These are phyloP conservation scores for Anthracocystis walkeri DNA, from an alignment of 1,284 basidiomycete genomes.

Conservation along the genomic window DNA sequence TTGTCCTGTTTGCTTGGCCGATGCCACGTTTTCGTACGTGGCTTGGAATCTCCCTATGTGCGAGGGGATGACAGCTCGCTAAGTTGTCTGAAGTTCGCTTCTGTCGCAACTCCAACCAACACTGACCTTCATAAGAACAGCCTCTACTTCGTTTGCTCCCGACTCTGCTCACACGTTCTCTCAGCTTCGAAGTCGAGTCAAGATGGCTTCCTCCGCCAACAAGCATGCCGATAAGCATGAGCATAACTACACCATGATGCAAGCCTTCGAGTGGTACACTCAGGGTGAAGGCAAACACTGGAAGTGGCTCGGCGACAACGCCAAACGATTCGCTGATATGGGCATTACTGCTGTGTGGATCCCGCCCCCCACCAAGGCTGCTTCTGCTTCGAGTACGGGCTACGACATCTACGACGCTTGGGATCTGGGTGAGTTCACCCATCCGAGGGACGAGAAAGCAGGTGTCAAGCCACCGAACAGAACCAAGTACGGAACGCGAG, in stretches of 20 bases:
- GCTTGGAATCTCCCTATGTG: too few relatives aligned
- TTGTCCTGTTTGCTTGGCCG: too few relatives aligned
- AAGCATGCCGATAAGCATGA: constrained; percentile 53
- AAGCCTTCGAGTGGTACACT: constrained; percentile 70
- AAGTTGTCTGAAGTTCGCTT: too few relatives aligned
- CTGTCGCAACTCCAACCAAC: too few relatives aligned
- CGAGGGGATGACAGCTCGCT: too few relatives aligned
- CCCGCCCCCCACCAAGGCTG: constrained; percentile 70
- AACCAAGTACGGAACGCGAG: constrained; percentile 92
- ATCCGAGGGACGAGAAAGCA: constrained; percentile 79
- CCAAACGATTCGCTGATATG: constrained; percentile 78
- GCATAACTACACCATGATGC: constrained; percentile 59
- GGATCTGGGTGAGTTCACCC: constrained; percentile 81
- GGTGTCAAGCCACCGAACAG: constrained; percentile 67
- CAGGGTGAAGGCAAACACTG: constrained; percentile 77
- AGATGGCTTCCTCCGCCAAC: constrained; percentile 54
- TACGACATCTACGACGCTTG: constrained; percentile 70
- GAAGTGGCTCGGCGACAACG: constrained; percentile 81
- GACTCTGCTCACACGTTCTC: neutral
- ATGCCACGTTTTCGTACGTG: too few relatives aligned
- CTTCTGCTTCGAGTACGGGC: constrained; percentile 70
- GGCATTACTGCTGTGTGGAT: constrained; percentile 85
- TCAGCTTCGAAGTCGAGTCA: constrained; percentile 1
- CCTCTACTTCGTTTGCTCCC: neutral
- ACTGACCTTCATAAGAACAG: too few relatives aligned